These are phyloP conservation scores for Trypanosomatidae sp. DNA, from an alignment of 208 protist genomes.

Conservation along the genomic window DNA sequence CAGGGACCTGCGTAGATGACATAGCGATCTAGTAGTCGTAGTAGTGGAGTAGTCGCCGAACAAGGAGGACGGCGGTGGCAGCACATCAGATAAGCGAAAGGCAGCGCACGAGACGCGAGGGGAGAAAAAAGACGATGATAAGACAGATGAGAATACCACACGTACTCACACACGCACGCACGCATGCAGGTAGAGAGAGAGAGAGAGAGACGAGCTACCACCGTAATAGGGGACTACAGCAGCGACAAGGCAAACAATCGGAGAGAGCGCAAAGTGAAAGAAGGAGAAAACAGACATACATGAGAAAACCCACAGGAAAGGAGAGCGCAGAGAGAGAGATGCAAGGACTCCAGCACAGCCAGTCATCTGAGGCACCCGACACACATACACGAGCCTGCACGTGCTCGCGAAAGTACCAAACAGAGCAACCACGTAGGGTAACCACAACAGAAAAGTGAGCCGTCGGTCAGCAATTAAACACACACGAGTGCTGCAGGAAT, in stretches of 20 bases:
- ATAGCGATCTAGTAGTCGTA: too few species aligned
- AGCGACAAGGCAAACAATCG: background rate
- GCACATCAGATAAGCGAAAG: too few species aligned
- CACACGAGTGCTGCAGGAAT: too few species aligned
- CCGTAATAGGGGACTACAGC: background rate
- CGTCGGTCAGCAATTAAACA: too few species aligned
- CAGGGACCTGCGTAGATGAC: too few species aligned
- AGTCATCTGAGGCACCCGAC: background rate
- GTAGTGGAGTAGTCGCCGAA: too few species aligned
- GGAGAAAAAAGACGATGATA: background rate
- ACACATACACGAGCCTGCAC: background rate
- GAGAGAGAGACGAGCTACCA: background rate
- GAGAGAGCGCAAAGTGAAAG: background rate
- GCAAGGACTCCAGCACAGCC: background rate
- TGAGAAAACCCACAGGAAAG: background rate
- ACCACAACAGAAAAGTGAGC: background rate
- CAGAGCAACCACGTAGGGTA: too few species aligned
- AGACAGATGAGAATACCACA: conserved; percentile 8
- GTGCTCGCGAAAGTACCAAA: background rate
- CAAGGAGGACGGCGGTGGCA: too few species aligned
- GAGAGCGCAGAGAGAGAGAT: background rate
- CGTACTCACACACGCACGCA: conserved; percentile 10
- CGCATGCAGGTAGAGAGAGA: background rate
- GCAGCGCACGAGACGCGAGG: background rate
- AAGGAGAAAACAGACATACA: background rate